Evolutionary conservation across 176 grass and related monocot species (phyloP).

Genomic region (Musa schizocarpa): DNA sequence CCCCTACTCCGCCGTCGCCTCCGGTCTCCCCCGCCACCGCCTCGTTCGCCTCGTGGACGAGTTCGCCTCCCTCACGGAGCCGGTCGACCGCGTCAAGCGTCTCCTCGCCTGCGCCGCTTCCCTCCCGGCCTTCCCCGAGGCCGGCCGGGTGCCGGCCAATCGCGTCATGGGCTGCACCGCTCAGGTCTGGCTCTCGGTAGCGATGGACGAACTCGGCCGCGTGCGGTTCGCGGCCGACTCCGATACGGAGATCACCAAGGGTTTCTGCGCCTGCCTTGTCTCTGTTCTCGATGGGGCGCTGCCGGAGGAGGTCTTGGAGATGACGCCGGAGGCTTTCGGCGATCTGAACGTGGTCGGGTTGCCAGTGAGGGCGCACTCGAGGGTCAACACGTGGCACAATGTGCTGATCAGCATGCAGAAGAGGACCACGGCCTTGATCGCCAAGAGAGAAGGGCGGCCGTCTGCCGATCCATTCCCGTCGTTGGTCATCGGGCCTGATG

Average conservation of each 20-base stretch:
- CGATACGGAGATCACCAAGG: slow-evolving; percentile 77
- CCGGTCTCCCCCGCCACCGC: slow-evolving; percentile 21
- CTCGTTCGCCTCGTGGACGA: slow-evolving; percentile 44
- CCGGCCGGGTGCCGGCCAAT: slow-evolving; percentile 41
- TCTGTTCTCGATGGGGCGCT: slow-evolving; percentile 52
- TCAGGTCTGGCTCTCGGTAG: slow-evolving; percentile 35
- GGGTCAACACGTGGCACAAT: slow-evolving; percentile 84
- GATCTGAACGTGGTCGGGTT: slow-evolving; percentile 37
- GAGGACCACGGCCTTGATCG: slow-evolving; percentile 47
- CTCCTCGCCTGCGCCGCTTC: slow-evolving; percentile 42
- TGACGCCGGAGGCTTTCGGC: slow-evolving; percentile 46
- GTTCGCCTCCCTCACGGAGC: slow-evolving; percentile 47
- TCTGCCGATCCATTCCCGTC: slow-evolving; percentile 58
- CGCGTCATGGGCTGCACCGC: slow-evolving; percentile 84
- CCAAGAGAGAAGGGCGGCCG: slow-evolving; percentile 41
- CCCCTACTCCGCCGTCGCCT: background rate
- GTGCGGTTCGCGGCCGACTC: slow-evolving; percentile 85
- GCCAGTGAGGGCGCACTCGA: slow-evolving; percentile 34
- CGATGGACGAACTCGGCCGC: slow-evolving; percentile 21
- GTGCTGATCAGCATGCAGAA: slow-evolving; percentile 80
- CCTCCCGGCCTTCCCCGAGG: slow-evolving; percentile 49
- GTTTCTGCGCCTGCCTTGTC: slow-evolving; percentile 69
- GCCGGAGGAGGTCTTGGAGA: slow-evolving; percentile 60
- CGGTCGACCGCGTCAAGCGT: slow-evolving; percentile 43
- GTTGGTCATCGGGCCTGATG: slow-evolving; percentile 45